These are phyloP conservation scores for Fereydounia khargensis DNA, from an alignment of 1,284 basidiomycete genomes.

Conservation along the genomic window DNA sequence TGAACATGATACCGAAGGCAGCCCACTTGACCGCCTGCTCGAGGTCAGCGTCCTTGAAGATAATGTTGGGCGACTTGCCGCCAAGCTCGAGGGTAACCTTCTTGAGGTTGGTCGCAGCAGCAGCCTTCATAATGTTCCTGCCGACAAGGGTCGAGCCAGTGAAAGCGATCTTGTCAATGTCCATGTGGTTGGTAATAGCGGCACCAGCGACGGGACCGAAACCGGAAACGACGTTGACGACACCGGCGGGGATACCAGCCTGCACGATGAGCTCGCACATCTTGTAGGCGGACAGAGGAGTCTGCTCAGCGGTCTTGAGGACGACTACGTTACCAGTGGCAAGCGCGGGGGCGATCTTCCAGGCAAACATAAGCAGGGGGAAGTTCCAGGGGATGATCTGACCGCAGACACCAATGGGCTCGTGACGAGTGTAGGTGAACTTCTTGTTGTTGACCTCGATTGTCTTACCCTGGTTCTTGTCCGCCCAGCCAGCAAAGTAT, in stretches of 20 bases:
- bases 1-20: conserved; percentile 76
- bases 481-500: conserved; percentile 69
- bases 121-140: conserved; percentile 70
- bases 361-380: conserved; percentile 61
- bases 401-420: conserved; percentile 82
- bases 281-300: conserved; percentile 68
- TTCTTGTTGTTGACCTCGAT: conserved; percentile 80
- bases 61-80: conserved; percentile 80
- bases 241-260: conserved; percentile 75
- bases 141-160: conserved; percentile 70
- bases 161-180: conserved; percentile 66
- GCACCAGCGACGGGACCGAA: conserved; percentile 80
- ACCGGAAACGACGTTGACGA: conserved; percentile 74
- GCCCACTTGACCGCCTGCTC: conserved; percentile 62
- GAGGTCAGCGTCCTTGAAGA: conserved; percentile 66
- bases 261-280: conserved; percentile 72
- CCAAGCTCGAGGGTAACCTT: conserved; percentile 79
- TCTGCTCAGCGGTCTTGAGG: conserved; percentile 71
- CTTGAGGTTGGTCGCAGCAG: conserved; percentile 81
- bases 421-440: conserved; percentile 69
- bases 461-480: conserved; percentile 80
- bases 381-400: conserved; percentile 65
- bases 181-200: conserved; percentile 64
- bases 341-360: conserved; percentile 64
- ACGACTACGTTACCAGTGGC: conserved; percentile 59